Conservation (phyloP, 2,329 filamentous ascomycete species). For the Cylindrodendrum hubeiense region DNA sequence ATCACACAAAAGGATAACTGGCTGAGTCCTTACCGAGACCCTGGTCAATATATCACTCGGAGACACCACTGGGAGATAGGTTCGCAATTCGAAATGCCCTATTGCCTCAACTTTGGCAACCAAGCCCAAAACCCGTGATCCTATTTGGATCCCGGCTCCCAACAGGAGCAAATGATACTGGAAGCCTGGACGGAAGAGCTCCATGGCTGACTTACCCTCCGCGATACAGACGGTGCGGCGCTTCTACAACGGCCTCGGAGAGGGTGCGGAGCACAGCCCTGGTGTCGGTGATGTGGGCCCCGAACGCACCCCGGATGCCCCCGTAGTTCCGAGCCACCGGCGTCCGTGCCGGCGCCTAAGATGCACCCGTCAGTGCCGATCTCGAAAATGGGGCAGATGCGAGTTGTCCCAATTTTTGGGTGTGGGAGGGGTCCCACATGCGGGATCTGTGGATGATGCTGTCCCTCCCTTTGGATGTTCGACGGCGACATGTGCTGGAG, state of each 20-base stretch:
- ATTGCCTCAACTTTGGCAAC: too few relatives aligned
- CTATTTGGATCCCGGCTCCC: too few relatives aligned
- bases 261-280: neutral
- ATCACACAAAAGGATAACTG: too few relatives aligned
- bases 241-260: neutral
- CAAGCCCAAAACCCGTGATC: too few relatives aligned
- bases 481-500: neutral
- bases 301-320: neutral
- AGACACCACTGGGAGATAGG: too few relatives aligned
- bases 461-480: neutral
- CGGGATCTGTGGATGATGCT: neutral
- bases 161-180: neutral
- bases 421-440: neutral
- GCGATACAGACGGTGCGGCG: neutral
- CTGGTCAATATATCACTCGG: too few relatives aligned
- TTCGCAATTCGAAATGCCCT: too few relatives aligned
- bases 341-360: neutral
- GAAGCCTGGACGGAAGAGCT: neutral
- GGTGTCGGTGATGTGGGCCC: slow-evolving; percentile 3
- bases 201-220: neutral
- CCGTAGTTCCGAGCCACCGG: neutral
- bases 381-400: neutral
- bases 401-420: neutral
- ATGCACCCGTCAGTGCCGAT: neutral
- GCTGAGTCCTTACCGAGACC: too few relatives aligned